Evolutionary conservation across 441 rosid genomes (phyloP).

Genomic region (Erodium texanum): DNA sequence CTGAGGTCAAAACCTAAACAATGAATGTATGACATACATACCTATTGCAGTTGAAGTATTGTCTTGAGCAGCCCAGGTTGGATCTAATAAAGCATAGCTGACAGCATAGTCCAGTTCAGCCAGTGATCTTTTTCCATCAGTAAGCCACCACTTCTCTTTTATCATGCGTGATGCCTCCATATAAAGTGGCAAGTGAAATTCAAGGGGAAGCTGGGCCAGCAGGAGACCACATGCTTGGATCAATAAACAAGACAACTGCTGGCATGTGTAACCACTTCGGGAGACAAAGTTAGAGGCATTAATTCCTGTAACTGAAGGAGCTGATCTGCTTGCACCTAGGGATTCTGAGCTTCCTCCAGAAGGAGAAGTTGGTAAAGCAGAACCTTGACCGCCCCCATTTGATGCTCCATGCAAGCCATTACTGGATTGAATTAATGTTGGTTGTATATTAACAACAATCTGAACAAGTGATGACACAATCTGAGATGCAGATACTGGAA

Average conservation of each 20-base stretch:
- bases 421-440: constrained; percentile 86
- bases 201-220: constrained; percentile 88
- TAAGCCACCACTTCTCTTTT: constrained; percentile 93
- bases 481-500: constrained; percentile 78
- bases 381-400: constrained; percentile 59
- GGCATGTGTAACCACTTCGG: constrained; percentile 90
- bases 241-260: constrained; percentile 83
- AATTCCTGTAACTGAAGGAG: constrained; percentile 67
- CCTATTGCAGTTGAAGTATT: constrained; percentile 94
- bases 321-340: constrained; percentile 73
- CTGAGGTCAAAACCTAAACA: no score
- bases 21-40: constrained; percentile 23
- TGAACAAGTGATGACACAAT: constrained; percentile 81
- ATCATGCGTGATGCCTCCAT: constrained; percentile 69
- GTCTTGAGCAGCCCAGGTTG: constrained; percentile 99
- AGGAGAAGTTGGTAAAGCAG: constrained; percentile 81
- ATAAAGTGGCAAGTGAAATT: constrained; percentile 76
- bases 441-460: constrained; percentile 78
- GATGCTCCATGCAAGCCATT: constrained; percentile 71
- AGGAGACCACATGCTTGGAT: constrained; percentile 95
- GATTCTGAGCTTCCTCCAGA: constrained; percentile 97
- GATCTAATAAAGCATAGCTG: constrained; percentile 91
- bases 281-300: constrained; percentile 79
- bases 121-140: constrained; percentile 63
- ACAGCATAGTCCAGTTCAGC: constrained; percentile 82